These are phyloP conservation scores for Penicillium nordicum DNA, from an alignment of 2,329 filamentous ascomycete genomes.

Conservation along the genomic window DNA sequence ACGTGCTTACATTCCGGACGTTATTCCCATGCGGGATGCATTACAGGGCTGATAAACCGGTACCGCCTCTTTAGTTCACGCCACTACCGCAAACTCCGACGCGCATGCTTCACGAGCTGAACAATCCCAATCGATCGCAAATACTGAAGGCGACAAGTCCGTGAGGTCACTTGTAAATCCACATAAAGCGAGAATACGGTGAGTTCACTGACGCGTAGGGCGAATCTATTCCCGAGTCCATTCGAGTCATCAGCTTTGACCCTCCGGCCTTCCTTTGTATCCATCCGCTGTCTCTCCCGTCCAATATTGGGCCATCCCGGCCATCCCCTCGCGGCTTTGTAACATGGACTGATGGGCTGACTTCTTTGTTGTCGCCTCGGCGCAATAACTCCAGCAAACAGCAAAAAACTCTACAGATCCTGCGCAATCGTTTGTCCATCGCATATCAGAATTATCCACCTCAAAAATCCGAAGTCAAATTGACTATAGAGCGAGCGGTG, in stretches of 20 bases:
- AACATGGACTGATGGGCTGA: conserved; percentile 19
- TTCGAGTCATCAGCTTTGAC: background rate
- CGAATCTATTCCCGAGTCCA: background rate
- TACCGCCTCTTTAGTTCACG: background rate
- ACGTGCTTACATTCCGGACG: background rate
- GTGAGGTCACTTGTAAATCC: background rate
- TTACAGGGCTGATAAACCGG: background rate
- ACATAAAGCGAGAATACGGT: background rate
- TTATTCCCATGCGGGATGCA: too few species aligned
- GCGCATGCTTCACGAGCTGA: background rate
- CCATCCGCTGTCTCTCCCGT: background rate
- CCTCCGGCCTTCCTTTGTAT: background rate
- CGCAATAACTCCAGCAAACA: conserved; percentile 13
- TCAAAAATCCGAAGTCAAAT: background rate
- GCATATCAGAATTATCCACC: background rate
- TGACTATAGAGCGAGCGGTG: background rate
- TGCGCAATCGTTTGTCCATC: background rate
- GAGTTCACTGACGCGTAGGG: background rate
- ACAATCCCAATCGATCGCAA: background rate
- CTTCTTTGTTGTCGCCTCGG: conserved; percentile 17
- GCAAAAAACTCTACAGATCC: background rate
- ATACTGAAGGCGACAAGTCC: background rate
- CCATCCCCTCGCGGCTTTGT: background rate
- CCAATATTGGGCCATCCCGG: background rate
- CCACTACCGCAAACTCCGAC: background rate